Percentiles rank a stretch among this genome's conserved stretches.
These are phyloP conservation scores for Leccinum fibrillosum DNA, from an alignment of 768 basidiomycete species.

Conservation along the genomic window DNA sequence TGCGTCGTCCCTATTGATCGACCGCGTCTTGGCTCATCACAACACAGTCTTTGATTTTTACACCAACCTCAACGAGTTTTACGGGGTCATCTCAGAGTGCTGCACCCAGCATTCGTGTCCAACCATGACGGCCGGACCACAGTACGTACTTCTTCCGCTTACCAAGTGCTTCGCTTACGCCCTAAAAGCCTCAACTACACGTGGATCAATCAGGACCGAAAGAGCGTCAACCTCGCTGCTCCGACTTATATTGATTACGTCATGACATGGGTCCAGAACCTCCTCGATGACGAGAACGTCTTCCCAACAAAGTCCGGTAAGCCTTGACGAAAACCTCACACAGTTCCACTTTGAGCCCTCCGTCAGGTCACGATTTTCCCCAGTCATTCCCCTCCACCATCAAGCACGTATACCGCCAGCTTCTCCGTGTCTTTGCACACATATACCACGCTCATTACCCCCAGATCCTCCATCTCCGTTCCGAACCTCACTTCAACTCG, in stretches of 20 bases:
- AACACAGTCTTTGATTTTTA: conserved; percentile 91
- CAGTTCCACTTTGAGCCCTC: not conserved
- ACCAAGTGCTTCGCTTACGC: not conserved
- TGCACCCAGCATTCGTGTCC: conserved; percentile 90
- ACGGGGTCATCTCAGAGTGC: conserved; percentile 88
- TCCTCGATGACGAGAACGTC: conserved; percentile 89
- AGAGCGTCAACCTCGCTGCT: conserved; percentile 82
- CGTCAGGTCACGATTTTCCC: conserved; percentile 79
- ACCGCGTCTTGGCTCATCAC: not conserved
- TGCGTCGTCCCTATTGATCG: conserved; percentile 37
- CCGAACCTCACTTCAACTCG: conserved; percentile 95
- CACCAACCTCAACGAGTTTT: conserved; percentile 95
- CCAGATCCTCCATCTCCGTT: conserved; percentile 87
- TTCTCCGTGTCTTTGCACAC: conserved; percentile 95
- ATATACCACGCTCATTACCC: conserved; percentile 94
- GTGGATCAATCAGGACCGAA: conserved; percentile 91
- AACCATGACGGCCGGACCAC: conserved; percentile 85
- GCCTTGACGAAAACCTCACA: conserved; percentile 16
- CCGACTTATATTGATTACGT: conserved; percentile 98
- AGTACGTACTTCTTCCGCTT: conserved; percentile 46
- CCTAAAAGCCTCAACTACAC: conserved; percentile 78
- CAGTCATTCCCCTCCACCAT: conserved; percentile 84
- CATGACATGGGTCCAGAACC: conserved; percentile 94
- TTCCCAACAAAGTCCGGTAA: conserved; percentile 95
- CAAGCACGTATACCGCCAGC: conserved; percentile 94